These are phyloP conservation scores for Cymbopogon citratus DNA, from an alignment of 176 grass and related monocot genomes.

Conservation along the genomic window DNA sequence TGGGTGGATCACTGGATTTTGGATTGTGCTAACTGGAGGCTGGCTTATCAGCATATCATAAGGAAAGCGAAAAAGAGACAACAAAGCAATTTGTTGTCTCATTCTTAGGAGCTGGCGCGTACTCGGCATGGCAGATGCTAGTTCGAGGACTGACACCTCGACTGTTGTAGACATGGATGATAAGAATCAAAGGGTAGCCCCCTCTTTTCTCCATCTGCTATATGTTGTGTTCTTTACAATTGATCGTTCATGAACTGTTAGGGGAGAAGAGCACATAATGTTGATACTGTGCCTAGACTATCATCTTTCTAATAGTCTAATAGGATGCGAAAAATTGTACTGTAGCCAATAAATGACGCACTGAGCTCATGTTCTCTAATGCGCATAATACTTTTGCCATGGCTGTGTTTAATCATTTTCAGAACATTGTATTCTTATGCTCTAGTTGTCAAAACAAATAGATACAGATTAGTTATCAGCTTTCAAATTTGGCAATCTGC, in stretches of 20 bases:
- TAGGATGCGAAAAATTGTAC: neutral
- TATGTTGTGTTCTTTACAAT: neutral
- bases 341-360: neutral
- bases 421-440: constrained; percentile 17
- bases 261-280: neutral
- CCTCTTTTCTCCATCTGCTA: neutral
- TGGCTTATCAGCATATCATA: neutral
- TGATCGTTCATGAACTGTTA: neutral
- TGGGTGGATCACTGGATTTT: neutral
- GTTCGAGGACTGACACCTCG: constrained; percentile 55
- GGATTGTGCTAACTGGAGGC: constrained; percentile 1
- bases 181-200: constrained; percentile 54
- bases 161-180: constrained; percentile 55
- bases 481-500: constrained; percentile 3
- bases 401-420: neutral
- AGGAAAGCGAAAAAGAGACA: constrained; percentile 33
- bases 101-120: constrained; percentile 29
- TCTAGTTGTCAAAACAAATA: constrained; percentile 1
- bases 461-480: neutral
- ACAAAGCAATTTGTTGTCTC: constrained; percentile 59
- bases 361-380: neutral
- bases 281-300: neutral
- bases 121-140: constrained; percentile 57
- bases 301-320: constrained; percentile 9
- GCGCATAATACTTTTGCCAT: neutral